Evolutionary conservation across 225 moss, liverwort and hornwort genomes (phyloP), one percentile per base, ranked within the genome.

Genomic region (Marchantia paleacea): DNA sequence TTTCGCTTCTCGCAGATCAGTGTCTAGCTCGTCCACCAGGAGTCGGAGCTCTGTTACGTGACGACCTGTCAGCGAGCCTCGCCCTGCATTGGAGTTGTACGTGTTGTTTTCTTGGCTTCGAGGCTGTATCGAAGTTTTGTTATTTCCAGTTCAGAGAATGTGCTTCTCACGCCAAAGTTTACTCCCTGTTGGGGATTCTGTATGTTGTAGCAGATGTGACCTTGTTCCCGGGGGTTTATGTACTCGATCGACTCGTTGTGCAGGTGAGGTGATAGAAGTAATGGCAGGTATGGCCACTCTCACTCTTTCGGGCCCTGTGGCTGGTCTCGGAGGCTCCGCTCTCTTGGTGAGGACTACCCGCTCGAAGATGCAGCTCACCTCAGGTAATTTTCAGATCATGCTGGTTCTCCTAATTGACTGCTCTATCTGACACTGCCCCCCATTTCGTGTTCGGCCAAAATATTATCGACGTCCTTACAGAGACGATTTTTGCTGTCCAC

Each of bases 281-380:
- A 94, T 96, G 96, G 94, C 94, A 78, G 84, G 91, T 39, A 91
- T 95, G 95, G 91, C 89, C 51, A 82, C 91, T 39, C 85, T 92
- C 81, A 82, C 95, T 13, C 85, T 91, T 12, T 82, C 89, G 52
- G 85, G 88, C 53, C 85, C 88, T 19, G 97, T 92, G 26, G 94
- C 92, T 8, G 97, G 97, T 10, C 88, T 97, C 7, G 91, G 94
- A 0, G 89, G 89, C 11, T 88, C 93, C 4, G 78, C 89, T 3
- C 87, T 97, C 25, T 52, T 83, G 5, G 74, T 87, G 30, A 87
- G 85, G 83, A 70, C 88, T 14, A 63, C 88, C 30, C 82, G 88
- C 22, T 87, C 87, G 58, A 94, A 93, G 85, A 81, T 91, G 25
- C 86, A 90, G 82, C 86, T 97, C 66, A 88, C 85, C 49, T 93